These are phyloP conservation scores for Coniochaeta sp. DNA, from an alignment of 2,329 filamentous ascomycete species.

Conservation along the genomic window DNA sequence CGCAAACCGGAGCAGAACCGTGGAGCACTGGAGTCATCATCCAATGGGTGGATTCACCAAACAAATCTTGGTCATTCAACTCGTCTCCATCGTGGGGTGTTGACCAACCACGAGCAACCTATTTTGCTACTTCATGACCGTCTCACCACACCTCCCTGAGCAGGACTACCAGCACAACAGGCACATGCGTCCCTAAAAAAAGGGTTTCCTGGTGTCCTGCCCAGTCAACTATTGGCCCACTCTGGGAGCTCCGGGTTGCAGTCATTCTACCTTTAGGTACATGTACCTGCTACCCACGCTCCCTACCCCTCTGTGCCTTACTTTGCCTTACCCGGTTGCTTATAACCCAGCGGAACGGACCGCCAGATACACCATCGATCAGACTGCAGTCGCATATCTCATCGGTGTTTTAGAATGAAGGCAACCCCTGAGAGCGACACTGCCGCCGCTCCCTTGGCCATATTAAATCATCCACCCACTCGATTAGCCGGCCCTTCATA, in stretches of 20 bases:
- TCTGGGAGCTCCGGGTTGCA: too few relatives aligned
- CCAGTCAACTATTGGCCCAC: not conserved
- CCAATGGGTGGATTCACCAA: constrained; percentile 4
- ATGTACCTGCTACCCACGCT: too few relatives aligned
- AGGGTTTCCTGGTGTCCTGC: not conserved
- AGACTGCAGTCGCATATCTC: not conserved
- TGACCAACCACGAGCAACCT: constrained; percentile 10
- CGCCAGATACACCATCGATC: not conserved
- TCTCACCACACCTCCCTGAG: not conserved
- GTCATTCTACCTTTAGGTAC: not conserved
- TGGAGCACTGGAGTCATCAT: too few relatives aligned
- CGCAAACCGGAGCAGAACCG: not conserved
- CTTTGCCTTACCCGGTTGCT: not conserved
- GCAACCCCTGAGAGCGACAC: not conserved
- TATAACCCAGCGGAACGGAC: not conserved
- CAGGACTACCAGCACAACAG: not conserved
- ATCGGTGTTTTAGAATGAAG: not conserved
- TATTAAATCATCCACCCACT: constrained; percentile 36
- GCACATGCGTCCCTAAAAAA: not conserved
- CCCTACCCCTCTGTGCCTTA: not conserved
- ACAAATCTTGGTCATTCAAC: constrained; percentile 12
- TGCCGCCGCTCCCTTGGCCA: constrained; percentile 26
- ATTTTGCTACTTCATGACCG: constrained; percentile 6
- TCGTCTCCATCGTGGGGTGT: constrained; percentile 5
- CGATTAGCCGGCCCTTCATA: constrained; percentile 45